These are phyloP conservation scores for Euclidium syriacum DNA, from an alignment of 345 rosid genomes.

Conservation along the genomic window DNA sequence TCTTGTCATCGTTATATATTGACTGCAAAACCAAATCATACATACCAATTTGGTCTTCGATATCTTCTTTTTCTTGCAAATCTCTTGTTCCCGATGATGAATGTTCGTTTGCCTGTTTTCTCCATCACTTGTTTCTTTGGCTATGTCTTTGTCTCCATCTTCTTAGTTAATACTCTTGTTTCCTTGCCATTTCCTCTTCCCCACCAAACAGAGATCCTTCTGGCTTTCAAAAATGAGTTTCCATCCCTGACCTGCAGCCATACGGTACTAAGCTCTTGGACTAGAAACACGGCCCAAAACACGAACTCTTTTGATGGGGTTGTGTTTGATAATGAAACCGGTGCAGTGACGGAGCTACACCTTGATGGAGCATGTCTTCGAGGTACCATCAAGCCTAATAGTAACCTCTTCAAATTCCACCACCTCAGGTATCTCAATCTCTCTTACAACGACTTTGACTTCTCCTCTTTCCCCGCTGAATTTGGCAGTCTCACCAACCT, in stretches of 20 bases:
- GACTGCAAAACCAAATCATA: neutral
- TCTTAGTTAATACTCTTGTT: neutral
- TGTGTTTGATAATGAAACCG: neutral
- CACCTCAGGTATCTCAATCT: neutral
- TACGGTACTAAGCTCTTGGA: neutral
- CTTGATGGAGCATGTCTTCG: neutral
- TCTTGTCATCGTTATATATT: too few species aligned
- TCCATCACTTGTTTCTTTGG: neutral
- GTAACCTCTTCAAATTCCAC: neutral
- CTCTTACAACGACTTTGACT: neutral
- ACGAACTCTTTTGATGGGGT: neutral
- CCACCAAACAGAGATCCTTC: neutral
- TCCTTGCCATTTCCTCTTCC: neutral
- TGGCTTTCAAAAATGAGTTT: conserved; percentile 1
- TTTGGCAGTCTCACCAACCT: neutral
- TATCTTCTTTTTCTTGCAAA: neutral
- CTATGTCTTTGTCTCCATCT: neutral
- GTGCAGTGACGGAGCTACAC: neutral
- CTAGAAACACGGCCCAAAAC: neutral
- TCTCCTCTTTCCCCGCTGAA: neutral
- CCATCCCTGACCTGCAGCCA: neutral
- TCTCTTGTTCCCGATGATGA: neutral
- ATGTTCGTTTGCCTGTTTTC: neutral
- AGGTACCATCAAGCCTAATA: neutral
- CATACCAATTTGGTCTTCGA: neutral